Percentiles rank a stretch among this genome's conserved stretches.
Evolutionary conservation across 2,329 filamentous ascomycete species (phyloP).

Genomic region (Botrytis paeoniae): DNA sequence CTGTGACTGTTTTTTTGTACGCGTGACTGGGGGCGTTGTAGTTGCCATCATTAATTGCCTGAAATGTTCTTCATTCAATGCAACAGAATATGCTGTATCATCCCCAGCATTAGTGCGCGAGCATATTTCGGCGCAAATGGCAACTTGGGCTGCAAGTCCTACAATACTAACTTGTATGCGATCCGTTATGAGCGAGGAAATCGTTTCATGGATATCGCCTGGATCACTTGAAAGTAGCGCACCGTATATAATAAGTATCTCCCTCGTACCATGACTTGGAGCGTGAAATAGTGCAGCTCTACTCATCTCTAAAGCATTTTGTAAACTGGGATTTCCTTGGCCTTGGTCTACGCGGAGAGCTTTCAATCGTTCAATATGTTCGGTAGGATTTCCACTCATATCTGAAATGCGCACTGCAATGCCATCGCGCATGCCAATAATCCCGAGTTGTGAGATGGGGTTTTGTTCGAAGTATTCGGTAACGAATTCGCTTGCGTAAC

Average conservation of each 20-base stretch:
- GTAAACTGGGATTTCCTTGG: conserved; percentile 74
- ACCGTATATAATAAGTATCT: conserved; percentile 88
- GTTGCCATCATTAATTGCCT: conserved; percentile 82
- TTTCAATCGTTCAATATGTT: conserved; percentile 77
- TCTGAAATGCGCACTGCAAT: conserved; percentile 82
- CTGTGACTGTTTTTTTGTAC: conserved; percentile 56
- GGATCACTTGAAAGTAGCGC: conserved; percentile 88
- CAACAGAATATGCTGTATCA: conserved; percentile 73
- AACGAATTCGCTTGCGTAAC: conserved; percentile 83
- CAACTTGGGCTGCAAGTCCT: conserved; percentile 85
- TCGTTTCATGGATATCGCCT: conserved; percentile 91
- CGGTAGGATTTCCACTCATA: conserved; percentile 85
- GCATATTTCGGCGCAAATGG: conserved; percentile 88
- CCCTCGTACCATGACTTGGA: conserved; percentile 87
- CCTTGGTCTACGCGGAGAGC: conserved; percentile 64
- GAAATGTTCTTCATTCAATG: conserved; percentile 83
- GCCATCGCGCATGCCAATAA: conserved; percentile 91
- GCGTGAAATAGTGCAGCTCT: conserved; percentile 89
- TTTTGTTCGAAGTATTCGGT: conserved; percentile 98
- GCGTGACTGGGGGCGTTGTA: conserved; percentile 84
- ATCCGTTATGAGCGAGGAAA: conserved; percentile 73
- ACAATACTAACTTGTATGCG: conserved; percentile 85
- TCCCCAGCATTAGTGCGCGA: conserved; percentile 82
- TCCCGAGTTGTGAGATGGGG: conserved; percentile 90
- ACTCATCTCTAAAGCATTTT: conserved; percentile 96